phyloP scores from a whole-genome alignment of 768 basidiomycete genomes.

The Pleurotus pulmonarius region DNA sequence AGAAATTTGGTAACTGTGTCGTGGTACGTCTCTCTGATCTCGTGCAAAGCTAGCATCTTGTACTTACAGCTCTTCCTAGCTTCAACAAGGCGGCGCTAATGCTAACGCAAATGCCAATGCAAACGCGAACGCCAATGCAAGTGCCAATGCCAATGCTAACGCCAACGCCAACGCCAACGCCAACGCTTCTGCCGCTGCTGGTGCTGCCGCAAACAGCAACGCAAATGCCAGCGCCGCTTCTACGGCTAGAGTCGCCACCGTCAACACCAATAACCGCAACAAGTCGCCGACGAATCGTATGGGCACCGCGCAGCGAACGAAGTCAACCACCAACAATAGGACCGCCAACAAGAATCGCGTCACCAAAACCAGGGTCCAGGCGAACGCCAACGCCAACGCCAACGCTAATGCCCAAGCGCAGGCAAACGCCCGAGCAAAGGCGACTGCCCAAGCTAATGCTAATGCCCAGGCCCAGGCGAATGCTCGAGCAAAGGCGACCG shows the following conservation, averaged over 20 bases:
- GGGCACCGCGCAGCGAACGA: neutral
- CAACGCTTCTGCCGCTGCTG: neutral
- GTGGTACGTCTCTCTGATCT: constrained; percentile 24
- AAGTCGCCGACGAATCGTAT: neutral
- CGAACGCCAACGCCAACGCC: neutral
- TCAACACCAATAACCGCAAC: neutral
- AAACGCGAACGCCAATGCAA: neutral
- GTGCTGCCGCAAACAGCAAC: neutral
- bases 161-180: neutral
- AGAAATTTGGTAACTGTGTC: constrained; percentile 53
- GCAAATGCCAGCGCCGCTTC: neutral
- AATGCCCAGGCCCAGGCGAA: neutral
- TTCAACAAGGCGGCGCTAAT: constrained; percentile 3
- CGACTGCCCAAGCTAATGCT: neutral
- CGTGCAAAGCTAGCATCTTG: neutral
- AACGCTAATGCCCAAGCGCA: neutral
- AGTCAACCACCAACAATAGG: neutral
- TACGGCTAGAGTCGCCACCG: neutral
- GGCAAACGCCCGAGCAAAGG: neutral
- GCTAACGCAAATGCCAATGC: neutral
- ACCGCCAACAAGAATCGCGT: neutral
- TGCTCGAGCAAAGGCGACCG: neutral
- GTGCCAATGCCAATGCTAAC: neutral
- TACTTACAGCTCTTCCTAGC: neutral
- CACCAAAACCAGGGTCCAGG: neutral